Evolutionary conservation across 2,329 filamentous ascomycete genomes (phyloP), one percentile per base, ranked within the genome.

Genomic region (Colletotrichum camelliae): DNA sequence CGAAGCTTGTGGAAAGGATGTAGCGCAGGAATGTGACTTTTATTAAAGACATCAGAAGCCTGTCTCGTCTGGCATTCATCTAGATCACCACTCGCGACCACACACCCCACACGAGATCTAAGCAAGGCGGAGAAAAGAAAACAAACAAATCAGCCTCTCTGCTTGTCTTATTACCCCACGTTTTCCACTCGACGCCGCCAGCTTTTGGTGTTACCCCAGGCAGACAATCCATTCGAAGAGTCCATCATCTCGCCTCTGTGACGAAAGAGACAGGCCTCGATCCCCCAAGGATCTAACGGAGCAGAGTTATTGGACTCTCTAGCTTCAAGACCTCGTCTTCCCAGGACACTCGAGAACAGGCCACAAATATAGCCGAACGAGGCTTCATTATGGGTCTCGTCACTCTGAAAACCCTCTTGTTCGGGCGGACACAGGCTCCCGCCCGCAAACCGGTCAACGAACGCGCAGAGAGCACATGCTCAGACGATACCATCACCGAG

Each of bases 351-450:
- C 12, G n/a, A 5, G 29, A 35, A 33, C 33, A 60, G 60, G 60
- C 31, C 31, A 37, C 31, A 37, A 64, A 18, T 24, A 48, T 16
- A 31, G 62, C 21, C 62, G 15, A 16, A 33, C 62, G 35, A 65
- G 24, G n/a, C 12, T 18, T 29, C 43, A 57, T 29, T 16, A 79
- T 79, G 78, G 77, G 76, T 48, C 60, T 79, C 16, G 76, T 78
- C 16, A 70, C 74, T 16, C 43, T 79, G 62, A 79, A 79, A 55
- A 78, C 70, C 24, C 58, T 75, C 52, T 31, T 79, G 67, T 76
- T 78, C 33, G 77, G 77, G 15, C 69, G 75, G 33, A 64, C 64
- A 16, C 77, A 29, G 16, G 64, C 52, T 48, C 68, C 57, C 55
- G 55, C 21, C 52, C 70, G 58, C 58, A 75, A 68, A 33, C 27